Conservation (phyloP, 805 yeast genomes). For the Torulaspora maleeae region DNA sequence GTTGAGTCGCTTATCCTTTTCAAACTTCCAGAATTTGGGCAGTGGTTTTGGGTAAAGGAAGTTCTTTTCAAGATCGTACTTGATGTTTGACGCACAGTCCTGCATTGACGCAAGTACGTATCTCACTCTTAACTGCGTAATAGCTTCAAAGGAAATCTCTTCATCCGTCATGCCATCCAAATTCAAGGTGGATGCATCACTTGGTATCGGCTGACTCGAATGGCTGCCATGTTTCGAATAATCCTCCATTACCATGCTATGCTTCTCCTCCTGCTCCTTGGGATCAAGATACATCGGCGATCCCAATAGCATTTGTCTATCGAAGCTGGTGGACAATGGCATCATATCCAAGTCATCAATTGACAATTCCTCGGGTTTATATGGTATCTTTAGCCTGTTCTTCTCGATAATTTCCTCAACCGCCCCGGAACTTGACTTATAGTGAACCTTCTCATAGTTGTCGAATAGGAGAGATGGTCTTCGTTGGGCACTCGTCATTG, state of each 20-base stretch:
- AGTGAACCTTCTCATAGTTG: constrained; percentile 13
- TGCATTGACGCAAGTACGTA: constrained; percentile 65
- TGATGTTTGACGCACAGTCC: constrained; percentile 64
- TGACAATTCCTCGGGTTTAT: constrained; percentile 12
- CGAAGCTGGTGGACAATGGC: constrained; percentile 28
- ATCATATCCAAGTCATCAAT: constrained; percentile 35
- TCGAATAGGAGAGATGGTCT: constrained; percentile 22
- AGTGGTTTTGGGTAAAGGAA: constrained; percentile 75
- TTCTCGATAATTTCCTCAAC: not conserved
- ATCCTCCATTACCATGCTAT: constrained; percentile 8
- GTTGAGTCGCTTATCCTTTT: constrained; percentile 28
- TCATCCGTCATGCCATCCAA: constrained; percentile 12
- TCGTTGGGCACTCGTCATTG: constrained; percentile 11
- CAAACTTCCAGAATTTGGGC: constrained; percentile 42
- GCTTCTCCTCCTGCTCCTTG: constrained; percentile 15
- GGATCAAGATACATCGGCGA: constrained; percentile 32
- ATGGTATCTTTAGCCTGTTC: constrained; percentile 5
- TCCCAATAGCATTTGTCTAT: constrained; percentile 32
- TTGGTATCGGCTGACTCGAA: constrained; percentile 14
- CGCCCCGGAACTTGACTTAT: not conserved
- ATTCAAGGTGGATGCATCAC: constrained; percentile 13
- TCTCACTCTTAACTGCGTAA: constrained; percentile 54
- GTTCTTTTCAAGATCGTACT: constrained; percentile 60
- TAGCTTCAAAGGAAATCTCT: constrained; percentile 16
- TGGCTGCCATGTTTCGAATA: constrained; percentile 8